Conservation (phyloP, 768 basidiomycete genomes). For the Coprinopsis cinerea region DNA sequence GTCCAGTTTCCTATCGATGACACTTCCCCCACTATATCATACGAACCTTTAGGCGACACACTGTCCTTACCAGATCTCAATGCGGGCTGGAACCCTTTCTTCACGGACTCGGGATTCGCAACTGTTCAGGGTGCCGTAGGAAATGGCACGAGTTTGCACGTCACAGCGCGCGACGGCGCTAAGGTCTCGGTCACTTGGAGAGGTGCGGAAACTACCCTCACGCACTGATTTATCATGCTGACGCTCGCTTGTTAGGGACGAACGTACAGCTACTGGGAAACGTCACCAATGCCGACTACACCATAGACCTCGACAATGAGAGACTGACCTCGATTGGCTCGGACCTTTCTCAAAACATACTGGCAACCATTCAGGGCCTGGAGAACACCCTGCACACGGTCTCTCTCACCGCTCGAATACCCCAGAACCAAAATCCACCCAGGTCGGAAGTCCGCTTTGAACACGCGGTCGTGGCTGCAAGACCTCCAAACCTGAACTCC, state of each 20-base stretch:
- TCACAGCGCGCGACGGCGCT: conserved; percentile 57
- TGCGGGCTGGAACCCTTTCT: conserved; percentile 69
- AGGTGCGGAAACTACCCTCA: conserved; percentile 36
- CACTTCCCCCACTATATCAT: conserved; percentile 57
- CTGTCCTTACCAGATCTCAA: conserved; percentile 41
- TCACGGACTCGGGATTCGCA: conserved; percentile 44
- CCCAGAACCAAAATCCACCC: conserved; percentile 16
- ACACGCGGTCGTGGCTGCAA: conserved; percentile 43
- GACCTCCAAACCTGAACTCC: conserved; percentile 19
- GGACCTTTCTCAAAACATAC: conserved; percentile 29
- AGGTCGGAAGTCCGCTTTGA: conserved; percentile 50
- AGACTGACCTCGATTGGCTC: conserved; percentile 18
- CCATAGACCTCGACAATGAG: conserved; percentile 47
- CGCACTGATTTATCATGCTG: neutral
- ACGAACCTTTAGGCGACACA: conserved; percentile 56
- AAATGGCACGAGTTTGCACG: conserved; percentile 52
- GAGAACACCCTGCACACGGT: conserved; percentile 47
- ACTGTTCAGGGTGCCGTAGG: conserved; percentile 36
- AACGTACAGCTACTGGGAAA: conserved; percentile 57
- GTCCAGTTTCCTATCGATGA: conserved; percentile 52
- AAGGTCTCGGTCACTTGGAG: conserved; percentile 52
- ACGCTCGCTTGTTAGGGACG: conserved; percentile 35
- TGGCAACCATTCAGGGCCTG: conserved; percentile 46
- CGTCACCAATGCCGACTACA: conserved; percentile 37
- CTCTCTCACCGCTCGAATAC: conserved; percentile 42